Conservation (phyloP, 768 basidiomycete genomes). For the Dentipellis sp. region DNA sequence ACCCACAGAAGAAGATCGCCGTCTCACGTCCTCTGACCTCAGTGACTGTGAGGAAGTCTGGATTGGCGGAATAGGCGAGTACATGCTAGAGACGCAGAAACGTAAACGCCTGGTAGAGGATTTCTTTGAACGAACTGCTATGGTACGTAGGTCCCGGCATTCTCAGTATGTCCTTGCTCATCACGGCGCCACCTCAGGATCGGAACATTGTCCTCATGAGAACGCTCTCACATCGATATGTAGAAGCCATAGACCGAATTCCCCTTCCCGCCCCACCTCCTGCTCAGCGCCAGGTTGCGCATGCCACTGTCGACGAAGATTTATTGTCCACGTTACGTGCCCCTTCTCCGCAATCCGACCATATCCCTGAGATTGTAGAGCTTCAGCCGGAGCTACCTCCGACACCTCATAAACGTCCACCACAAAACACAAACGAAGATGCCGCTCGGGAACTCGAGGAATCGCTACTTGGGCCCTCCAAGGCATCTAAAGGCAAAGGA, state of each 20-base stretch:
- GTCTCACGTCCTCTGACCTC: slow-evolving; percentile 62
- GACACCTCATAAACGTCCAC: slow-evolving; percentile 9
- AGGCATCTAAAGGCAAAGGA: slow-evolving; percentile 16
- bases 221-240: slow-evolving; percentile 50
- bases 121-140: slow-evolving; percentile 60
- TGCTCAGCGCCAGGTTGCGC: slow-evolving; percentile 20
- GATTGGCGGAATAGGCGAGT: slow-evolving; percentile 59
- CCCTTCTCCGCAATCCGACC: slow-evolving; percentile 24
- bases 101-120: slow-evolving; percentile 65
- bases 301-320: slow-evolving; percentile 25
- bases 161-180: not conserved
- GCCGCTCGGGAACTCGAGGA: slow-evolving; percentile 50
- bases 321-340: slow-evolving; percentile 25
- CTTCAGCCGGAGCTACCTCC: not conserved
- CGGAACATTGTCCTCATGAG: slow-evolving; percentile 58
- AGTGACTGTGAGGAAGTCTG: slow-evolving; percentile 77
- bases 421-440: slow-evolving; percentile 30
- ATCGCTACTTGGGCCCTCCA: slow-evolving; percentile 33
- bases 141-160: slow-evolving; percentile 34
- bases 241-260: slow-evolving; percentile 35
- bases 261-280: slow-evolving; percentile 33
- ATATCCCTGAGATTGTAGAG: slow-evolving; percentile 8
- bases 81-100: slow-evolving; percentile 62
- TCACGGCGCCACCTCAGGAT: slow-evolving; percentile 35
- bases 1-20: slow-evolving; percentile 32